Conservation (phyloP, 306 rosid species). For the Quercus parvula region DNA sequence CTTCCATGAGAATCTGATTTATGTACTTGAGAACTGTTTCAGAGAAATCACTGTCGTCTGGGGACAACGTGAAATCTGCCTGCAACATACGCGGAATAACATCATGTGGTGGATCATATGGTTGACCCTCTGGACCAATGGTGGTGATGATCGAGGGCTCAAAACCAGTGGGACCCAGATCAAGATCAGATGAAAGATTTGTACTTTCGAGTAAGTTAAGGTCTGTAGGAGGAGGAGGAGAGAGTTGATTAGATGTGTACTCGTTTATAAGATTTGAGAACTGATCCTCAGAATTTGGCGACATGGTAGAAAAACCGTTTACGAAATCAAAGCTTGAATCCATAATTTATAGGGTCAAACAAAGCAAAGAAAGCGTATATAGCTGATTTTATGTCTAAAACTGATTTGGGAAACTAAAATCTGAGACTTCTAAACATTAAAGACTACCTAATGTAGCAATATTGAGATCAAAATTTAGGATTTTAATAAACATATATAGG, state of each 20-base stretch:
- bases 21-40: too few relatives aligned
- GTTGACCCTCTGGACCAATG: too few relatives aligned
- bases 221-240: slow-evolving; percentile 8
- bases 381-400: too few relatives aligned
- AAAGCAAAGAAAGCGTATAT: too few relatives aligned
- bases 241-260: slow-evolving; percentile 3
- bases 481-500: neutral
- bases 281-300: slow-evolving; percentile 13
- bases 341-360: slow-evolving; percentile 4
- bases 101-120: too few relatives aligned
- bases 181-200: neutral
- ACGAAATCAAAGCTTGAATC: slow-evolving; percentile 31
- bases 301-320: neutral
- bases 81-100: too few relatives aligned
- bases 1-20: too few relatives aligned
- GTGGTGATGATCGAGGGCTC: too few relatives aligned
- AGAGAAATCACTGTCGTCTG: too few relatives aligned
- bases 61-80: too few relatives aligned
- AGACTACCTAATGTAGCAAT: neutral
- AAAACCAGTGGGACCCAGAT: neutral
- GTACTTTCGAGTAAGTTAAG: slow-evolving; percentile 6
- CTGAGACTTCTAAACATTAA: neutral
- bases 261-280: slow-evolving; percentile 11
- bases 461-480: neutral
- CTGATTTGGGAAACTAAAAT: neutral